Evolutionary conservation across 164 flowering plant genomes (phyloP).

Genomic region (Umbilicus rupestris): DNA sequence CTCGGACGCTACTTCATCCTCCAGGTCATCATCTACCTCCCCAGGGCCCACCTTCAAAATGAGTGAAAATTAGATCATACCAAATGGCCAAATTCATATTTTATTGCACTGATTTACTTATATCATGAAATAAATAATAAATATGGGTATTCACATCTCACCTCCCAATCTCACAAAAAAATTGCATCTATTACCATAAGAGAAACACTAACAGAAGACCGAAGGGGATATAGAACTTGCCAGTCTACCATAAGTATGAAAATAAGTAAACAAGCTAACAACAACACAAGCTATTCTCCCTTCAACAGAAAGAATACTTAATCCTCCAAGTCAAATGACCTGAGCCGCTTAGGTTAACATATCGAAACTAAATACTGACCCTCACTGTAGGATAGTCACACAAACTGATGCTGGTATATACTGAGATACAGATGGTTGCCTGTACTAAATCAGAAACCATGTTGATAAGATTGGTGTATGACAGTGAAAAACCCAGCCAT

Average conservation of each 20-base stretch:
- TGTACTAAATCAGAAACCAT: no score
- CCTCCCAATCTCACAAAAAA: not conserved
- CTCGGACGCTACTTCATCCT: constrained; percentile 91
- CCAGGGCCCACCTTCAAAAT: constrained; percentile 91
- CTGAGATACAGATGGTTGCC: no score
- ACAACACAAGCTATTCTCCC: not conserved
- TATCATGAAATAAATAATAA: not conserved
- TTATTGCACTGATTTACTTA: not conserved
- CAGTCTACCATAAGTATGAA: not conserved
- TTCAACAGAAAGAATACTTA: not conserved
- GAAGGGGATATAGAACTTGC: not conserved
- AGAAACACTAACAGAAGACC: not conserved
- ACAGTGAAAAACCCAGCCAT: no score
- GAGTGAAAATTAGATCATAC: constrained; percentile 1
- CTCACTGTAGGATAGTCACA: no score
- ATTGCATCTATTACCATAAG: not conserved
- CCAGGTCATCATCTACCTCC: constrained; percentile 95
- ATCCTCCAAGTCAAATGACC: not conserved
- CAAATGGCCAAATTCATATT: not conserved
- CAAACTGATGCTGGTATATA: no score
- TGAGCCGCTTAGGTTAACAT: not conserved
- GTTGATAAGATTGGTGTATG: no score
- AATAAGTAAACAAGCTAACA: not conserved
- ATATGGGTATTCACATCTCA: not conserved
- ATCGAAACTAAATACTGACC: not conserved